These are phyloP conservation scores for Pestalotiopsis sp. DNA, from an alignment of 2,329 filamentous ascomycete species.

Conservation along the genomic window DNA sequence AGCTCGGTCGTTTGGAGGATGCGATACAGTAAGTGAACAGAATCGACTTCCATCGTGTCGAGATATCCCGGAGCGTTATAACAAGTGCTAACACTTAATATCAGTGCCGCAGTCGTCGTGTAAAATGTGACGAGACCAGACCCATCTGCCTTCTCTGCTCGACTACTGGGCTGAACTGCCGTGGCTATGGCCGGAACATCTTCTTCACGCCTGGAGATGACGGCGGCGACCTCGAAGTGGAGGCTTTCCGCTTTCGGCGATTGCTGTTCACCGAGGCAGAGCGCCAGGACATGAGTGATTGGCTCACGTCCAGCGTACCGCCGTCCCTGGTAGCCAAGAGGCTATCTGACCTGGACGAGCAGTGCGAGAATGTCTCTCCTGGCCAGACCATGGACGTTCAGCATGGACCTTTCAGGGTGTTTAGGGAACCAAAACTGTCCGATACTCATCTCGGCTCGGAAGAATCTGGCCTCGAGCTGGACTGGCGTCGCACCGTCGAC, in stretches of 20 bases:
- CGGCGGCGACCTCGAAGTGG: constrained; percentile 21
- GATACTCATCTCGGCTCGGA: background rate
- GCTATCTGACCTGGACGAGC: constrained; percentile 31
- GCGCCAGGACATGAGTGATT: constrained; percentile 37
- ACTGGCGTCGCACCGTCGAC: background rate
- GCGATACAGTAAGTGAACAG: constrained; percentile 7
- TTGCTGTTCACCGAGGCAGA: constrained; percentile 38
- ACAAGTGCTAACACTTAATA: constrained; percentile 1
- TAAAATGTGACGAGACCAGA: constrained; percentile 39
- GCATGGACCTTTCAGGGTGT: constrained; percentile 17
- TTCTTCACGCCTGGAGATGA: constrained; percentile 32
- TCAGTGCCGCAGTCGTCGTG: constrained; percentile 38
- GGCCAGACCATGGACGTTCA: constrained; percentile 13
- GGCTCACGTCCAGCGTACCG: constrained; percentile 30
- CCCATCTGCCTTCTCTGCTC: constrained; percentile 35
- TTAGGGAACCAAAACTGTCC: background rate
- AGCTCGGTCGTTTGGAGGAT: constrained; percentile 1
- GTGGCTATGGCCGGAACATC: constrained; percentile 38
- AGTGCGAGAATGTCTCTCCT: constrained; percentile 21
- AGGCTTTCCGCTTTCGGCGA: constrained; percentile 34
- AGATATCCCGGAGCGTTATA: background rate
- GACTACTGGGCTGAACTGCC: constrained; percentile 29
- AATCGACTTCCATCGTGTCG: background rate
- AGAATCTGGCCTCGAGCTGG: background rate
- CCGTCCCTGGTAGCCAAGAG: constrained; percentile 22